Percentiles rank a stretch among this genome's conserved stretches.
These are phyloP conservation scores for Peronosclerospora sorghi DNA, from an alignment of 352 stramenopile genomes.

Conservation along the genomic window DNA sequence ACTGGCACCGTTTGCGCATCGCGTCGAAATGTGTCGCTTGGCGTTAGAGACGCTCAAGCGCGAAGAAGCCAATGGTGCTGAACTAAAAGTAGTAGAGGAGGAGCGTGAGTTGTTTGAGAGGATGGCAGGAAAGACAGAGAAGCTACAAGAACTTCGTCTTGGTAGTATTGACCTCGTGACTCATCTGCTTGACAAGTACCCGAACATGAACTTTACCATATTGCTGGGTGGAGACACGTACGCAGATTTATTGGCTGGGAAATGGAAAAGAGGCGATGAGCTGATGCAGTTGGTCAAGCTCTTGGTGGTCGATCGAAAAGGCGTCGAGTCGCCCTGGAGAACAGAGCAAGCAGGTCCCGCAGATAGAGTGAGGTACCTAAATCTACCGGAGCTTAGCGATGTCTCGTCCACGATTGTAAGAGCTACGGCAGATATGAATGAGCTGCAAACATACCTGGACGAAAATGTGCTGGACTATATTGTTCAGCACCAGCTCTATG, in stretches of 20 bases:
- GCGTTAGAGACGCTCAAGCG: conserved; percentile 27
- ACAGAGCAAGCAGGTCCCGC: not conserved
- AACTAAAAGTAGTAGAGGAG: conserved; percentile 40
- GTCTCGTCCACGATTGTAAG: conserved; percentile 67
- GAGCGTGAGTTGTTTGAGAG: conserved; percentile 65
- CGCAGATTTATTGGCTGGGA: conserved; percentile 62
- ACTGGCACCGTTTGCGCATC: conserved; percentile 64
- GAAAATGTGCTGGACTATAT: conserved; percentile 71
- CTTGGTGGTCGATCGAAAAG: conserved; percentile 61
- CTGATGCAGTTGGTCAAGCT: conserved; percentile 55
- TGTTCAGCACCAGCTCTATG: conserved; percentile 56
- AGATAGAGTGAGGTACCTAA: conserved; percentile 33
- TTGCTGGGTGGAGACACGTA: conserved; percentile 79
- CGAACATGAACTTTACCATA: conserved; percentile 54
- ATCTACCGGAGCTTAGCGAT: conserved; percentile 50
- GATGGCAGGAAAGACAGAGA: conserved; percentile 13
- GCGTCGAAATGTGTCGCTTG: conserved; percentile 62
- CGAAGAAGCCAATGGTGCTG: conserved; percentile 5
- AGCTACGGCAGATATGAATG: conserved; percentile 17
- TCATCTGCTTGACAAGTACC: conserved; percentile 33
- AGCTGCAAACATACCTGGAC: conserved; percentile 36
- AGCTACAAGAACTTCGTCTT: conserved; percentile 24
- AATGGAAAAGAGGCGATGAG: conserved; percentile 80
- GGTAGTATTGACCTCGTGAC: conserved; percentile 70
- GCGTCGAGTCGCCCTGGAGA: conserved; percentile 32